Base-by-base conservation (phyloP, 2,329 filamentous ascomycete genomes). In the Penicillium sp. region DNA sequence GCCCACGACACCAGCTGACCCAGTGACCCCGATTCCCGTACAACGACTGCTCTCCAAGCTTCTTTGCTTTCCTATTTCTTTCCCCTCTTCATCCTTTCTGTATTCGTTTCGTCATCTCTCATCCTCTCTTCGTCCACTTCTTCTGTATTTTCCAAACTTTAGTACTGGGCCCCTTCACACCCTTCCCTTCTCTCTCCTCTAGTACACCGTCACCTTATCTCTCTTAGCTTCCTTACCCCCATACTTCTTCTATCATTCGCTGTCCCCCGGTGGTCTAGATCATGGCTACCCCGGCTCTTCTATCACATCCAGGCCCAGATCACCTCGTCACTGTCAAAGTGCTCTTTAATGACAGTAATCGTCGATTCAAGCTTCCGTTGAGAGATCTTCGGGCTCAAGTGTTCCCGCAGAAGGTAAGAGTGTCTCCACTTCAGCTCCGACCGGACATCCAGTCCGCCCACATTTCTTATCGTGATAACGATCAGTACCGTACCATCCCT, bases 341-440 rank as follows among this genome's bases (percentile, higher is more conserved):
- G 70, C 84, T 85, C 68, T 85, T 89, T 69, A 85, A 92, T 69
- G 90, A 90, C 56, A 79, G 77, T 68, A 89, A 87, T 68, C 87
- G 89, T 69, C 89, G 92, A 67, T 89, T 95, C 79, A 97, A 96
- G 83, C 83, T 97, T 62, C 89, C 91, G 53, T 83, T 97, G 69
- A 86, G 87, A 71, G 93, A 97, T 65, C 86, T 97, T 54, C 85
- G 85, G 60, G 85, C 89, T 48, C 80, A 79, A 61, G 82, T 85
- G 45, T 84, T 99, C 37, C 90, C 92, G 66, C 81, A 85, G 68
- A 95, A 93, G 85, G 94, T 97, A 84, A 58, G 64, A 55, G 15
- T 72, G 89, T 83, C 64, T 67, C 67, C 67, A 69, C 68, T 62
- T 57, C 44, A 71, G 66, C 68, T 71, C 68, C 68, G 63, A 65